These are phyloP conservation scores for Grifola frondosa DNA, from an alignment of 1,284 basidiomycete species.

Conservation along the genomic window DNA sequence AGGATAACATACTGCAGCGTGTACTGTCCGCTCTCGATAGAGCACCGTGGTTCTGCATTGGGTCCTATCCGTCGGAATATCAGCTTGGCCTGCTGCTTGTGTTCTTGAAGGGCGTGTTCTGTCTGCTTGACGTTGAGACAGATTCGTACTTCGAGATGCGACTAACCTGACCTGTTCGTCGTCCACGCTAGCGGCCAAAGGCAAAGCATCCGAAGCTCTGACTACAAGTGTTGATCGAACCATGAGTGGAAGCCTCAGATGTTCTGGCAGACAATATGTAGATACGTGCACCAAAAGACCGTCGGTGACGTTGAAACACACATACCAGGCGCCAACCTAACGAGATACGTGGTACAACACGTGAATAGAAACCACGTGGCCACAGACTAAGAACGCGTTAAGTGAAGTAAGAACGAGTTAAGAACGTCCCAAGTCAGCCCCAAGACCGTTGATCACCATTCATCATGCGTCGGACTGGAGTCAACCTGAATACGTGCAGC, in stretches of 20 bases:
- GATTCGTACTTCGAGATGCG: neutral
- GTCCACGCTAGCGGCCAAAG: constrained; percentile 92
- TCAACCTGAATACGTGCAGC: too few relatives aligned
- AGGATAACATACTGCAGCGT: constrained; percentile 92
- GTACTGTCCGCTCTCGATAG: constrained; percentile 94
- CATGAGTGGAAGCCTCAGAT: constrained; percentile 56
- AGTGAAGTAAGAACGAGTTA: too few relatives aligned
- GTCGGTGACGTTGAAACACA: too few relatives aligned
- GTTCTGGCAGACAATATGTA: neutral
- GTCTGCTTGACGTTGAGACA: constrained; percentile 52
- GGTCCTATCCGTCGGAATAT: constrained; percentile 93
- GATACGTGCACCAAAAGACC: too few relatives aligned
- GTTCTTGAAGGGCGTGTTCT: constrained; percentile 90
- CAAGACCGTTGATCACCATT: too few relatives aligned
- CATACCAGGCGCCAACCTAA: too few relatives aligned
- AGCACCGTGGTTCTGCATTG: constrained; percentile 93
- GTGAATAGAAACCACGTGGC: too few relatives aligned
- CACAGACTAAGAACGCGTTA: too few relatives aligned
- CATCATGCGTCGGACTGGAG: too few relatives aligned
- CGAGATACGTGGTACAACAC: too few relatives aligned
- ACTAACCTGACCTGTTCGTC: constrained; percentile 77
- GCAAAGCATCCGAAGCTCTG: constrained; percentile 87
- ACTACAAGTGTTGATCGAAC: constrained; percentile 91
- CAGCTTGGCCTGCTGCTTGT: constrained; percentile 98
- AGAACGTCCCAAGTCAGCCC: too few relatives aligned